These are phyloP conservation scores for Ophiostoma novo-ulmi DNA, from an alignment of 2,329 filamentous ascomycete species.

Conservation along the genomic window DNA sequence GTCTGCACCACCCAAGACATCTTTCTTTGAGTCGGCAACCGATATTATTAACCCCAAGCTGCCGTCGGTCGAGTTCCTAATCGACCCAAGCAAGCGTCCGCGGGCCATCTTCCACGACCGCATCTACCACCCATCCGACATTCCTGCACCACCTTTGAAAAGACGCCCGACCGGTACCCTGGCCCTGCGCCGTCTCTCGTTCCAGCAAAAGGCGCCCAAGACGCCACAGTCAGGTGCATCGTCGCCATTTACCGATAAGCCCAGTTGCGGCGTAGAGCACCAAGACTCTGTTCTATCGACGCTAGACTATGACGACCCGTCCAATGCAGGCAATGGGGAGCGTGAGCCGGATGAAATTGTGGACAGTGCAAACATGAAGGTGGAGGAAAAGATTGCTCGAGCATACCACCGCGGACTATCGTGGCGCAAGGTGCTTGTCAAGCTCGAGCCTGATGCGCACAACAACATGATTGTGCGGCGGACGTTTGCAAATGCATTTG, in stretches of 20 bases:
- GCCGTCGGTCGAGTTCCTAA: conserved; percentile 72
- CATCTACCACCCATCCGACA: conserved; percentile 88
- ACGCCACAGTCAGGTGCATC: conserved; percentile 21
- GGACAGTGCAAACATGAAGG: conserved; percentile 68
- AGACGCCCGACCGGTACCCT: conserved; percentile 38
- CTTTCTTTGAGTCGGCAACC: conserved; percentile 89
- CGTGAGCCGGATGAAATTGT: conserved; percentile 45
- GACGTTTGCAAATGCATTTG: conserved; percentile 95
- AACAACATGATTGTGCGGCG: conserved; percentile 97
- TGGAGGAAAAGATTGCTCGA: conserved; percentile 95
- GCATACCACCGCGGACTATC: conserved; percentile 88
- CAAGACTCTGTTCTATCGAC: conserved; percentile 43
- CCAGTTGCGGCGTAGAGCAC: conserved; percentile 33
- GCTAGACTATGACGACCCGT: conserved; percentile 50
- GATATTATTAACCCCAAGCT: conserved; percentile 88
- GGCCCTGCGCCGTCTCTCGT: conserved; percentile 30
- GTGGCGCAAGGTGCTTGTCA: conserved; percentile 95
- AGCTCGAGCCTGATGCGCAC: conserved; percentile 92
- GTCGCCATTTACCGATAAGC: conserved; percentile 14
- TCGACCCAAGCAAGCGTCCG: conserved; percentile 74
- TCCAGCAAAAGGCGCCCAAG: conserved; percentile 20
- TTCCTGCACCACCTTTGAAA: conserved; percentile 72
- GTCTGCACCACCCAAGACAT: conserved; percentile 77
- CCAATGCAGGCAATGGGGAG: conserved; percentile 39
- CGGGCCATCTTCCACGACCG: conserved; percentile 96